These are phyloP conservation scores for thale cress (Arabidopsis thaliana) DNA, from an alignment of 345 rosid genomes.

Conservation along the genomic window TAIR10.1 NC_003074.8:19217001-19217500, in stretches of 20 bases:
- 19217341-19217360: conserved; percentile 47
- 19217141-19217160: conserved; percentile 98
- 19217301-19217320: conserved; percentile 94
- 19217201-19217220: conserved; percentile 2
- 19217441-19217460: conserved; percentile 95
- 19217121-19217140: conserved; percentile 96
- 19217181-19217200: conserved; percentile 30
- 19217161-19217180: conserved; percentile 90
- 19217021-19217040: conserved; percentile 80
- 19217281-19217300: conserved; percentile 89
- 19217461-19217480: conserved; percentile 99
- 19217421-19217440: conserved; percentile 96
- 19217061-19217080: conserved; percentile 99
- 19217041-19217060: conserved; percentile 89
- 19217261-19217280: conserved; percentile 98
- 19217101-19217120: conserved; percentile 95
- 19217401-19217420: conserved; percentile 57
- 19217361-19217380: conserved; percentile 12
- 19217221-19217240: background rate
- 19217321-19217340: conserved; percentile 99
- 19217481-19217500: conserved; percentile 52
- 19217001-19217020: background rate
- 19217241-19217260: conserved; percentile 30
- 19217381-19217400: background rate
- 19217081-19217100: conserved; percentile 98